Percentiles rank a stretch among this genome's conserved stretches.
phyloP scores from a whole-genome alignment of 1,139 yeast species.

The Blastobotrys raffinosifermentans region DNA sequence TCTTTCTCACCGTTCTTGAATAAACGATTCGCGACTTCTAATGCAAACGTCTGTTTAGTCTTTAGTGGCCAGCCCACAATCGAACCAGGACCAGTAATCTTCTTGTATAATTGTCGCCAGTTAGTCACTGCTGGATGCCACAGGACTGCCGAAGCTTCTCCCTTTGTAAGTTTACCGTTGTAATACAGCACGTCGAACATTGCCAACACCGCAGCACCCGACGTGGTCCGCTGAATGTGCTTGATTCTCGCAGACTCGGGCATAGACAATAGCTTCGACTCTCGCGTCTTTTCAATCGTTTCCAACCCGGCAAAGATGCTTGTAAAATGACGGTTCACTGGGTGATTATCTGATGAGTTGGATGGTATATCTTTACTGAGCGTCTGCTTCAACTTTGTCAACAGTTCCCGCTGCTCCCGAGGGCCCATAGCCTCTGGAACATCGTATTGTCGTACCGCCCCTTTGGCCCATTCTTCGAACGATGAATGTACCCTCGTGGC shows the following conservation, averaged over 20 bases:
- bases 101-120: not conserved
- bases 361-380: too few species aligned
- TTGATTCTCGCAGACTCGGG: not conserved
- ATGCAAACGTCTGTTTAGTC: not conserved
- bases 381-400: too few species aligned
- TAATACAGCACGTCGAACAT: not conserved
- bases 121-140: not conserved
- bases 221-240: not conserved
- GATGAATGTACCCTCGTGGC: not conserved
- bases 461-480: not conserved
- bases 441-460: not conserved
- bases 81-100: too few species aligned
- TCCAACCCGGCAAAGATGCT: constrained; percentile 1
- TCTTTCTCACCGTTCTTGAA: not conserved
- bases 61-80: not conserved
- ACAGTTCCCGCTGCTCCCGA: not conserved
- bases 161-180: not conserved
- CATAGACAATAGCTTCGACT: not conserved
- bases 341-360: too few species aligned
- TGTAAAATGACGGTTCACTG: not conserved
- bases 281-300: not conserved
- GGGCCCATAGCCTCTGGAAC: not conserved
- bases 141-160: not conserved
- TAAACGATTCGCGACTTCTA: not conserved
- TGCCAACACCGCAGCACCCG: not conserved